Evolutionary conservation across 495 filamentous ascomycete genomes (phyloP).

Genomic region (Talaromyces ruber): DNA sequence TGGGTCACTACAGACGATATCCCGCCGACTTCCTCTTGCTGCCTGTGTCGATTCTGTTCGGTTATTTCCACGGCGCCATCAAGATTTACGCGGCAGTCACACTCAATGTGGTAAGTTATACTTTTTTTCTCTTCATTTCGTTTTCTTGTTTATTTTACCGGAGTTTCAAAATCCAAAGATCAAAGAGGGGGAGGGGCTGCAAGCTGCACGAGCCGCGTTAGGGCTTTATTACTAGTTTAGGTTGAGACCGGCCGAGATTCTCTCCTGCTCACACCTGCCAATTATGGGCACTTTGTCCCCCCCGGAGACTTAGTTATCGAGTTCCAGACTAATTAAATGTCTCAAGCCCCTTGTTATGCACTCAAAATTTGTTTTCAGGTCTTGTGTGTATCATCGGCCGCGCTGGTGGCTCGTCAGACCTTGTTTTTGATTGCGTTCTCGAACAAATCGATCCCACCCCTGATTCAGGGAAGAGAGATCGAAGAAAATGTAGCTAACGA

Average conservation of each 20-base stretch:
- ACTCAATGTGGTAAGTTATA: slow-evolving; percentile 57
- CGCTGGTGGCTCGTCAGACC: background rate
- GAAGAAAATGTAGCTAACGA: background rate
- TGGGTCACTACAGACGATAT: slow-evolving; percentile 64
- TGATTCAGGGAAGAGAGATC: background rate
- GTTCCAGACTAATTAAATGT: background rate
- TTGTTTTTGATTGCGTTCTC: background rate
- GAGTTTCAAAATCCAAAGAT: background rate
- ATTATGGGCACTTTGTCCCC: background rate
- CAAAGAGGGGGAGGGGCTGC: background rate
- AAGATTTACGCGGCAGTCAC: slow-evolving; percentile 69
- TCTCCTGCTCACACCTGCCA: background rate
- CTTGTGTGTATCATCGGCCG: background rate
- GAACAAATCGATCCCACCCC: background rate
- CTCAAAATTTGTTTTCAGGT: background rate
- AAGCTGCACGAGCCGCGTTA: slow-evolving; percentile 1
- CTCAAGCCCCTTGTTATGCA: background rate
- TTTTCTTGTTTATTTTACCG: slow-evolving; percentile 1
- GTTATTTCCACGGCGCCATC: slow-evolving; percentile 68
- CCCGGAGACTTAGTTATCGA: background rate
- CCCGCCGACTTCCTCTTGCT: slow-evolving; percentile 60
- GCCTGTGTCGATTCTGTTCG: slow-evolving; percentile 68
- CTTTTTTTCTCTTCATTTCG: slow-evolving; percentile 1
- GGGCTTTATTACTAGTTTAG: slow-evolving; percentile 1
- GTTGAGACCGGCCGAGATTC: background rate